phyloP scores from a whole-genome alignment of 495 filamentous ascomycete genomes.

The Evansstolkia leycettana region DNA sequence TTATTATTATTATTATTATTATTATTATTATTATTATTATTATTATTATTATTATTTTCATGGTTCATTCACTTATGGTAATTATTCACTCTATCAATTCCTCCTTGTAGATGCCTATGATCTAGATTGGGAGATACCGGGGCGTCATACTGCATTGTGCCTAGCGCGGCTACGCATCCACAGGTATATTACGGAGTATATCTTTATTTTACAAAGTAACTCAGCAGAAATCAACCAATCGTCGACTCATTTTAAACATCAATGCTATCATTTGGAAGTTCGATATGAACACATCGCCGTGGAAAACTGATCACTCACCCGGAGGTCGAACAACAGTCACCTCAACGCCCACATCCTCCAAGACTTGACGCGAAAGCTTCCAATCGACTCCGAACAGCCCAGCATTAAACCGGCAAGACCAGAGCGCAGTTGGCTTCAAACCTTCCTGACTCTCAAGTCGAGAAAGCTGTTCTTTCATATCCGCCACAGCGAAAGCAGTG shows the following conservation, averaged over 20 bases:
- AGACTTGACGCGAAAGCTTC: conserved; percentile 10
- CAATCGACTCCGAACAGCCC: conserved; percentile 30
- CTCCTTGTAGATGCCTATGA: too few species aligned
- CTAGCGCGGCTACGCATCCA: too few species aligned
- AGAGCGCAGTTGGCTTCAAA: conserved; percentile 11
- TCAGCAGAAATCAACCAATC: too few species aligned
- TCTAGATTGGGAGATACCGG: too few species aligned
- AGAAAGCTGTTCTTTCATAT: conserved; percentile 23
- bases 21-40: not conserved
- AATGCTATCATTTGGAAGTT: too few species aligned
- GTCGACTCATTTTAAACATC: too few species aligned
- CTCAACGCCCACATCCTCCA: conserved; percentile 11
- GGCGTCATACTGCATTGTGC: too few species aligned
- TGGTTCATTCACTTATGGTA: too few species aligned
- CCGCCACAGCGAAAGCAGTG: conserved; percentile 24
- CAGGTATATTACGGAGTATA: too few species aligned
- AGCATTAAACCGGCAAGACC: conserved; percentile 32
- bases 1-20: too few species aligned
- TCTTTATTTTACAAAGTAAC: too few species aligned
- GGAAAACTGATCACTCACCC: conserved; percentile 1
- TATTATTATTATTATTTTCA: not conserved
- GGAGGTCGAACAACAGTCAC: conserved; percentile 16
- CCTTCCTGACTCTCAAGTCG: conserved; percentile 3
- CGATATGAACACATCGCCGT: too few species aligned
- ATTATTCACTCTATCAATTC: not conserved